Evolutionary conservation across 2,329 filamentous ascomycete genomes (phyloP), one percentile per base, ranked within the genome.

Genomic region (Exophiala spinifera): DNA sequence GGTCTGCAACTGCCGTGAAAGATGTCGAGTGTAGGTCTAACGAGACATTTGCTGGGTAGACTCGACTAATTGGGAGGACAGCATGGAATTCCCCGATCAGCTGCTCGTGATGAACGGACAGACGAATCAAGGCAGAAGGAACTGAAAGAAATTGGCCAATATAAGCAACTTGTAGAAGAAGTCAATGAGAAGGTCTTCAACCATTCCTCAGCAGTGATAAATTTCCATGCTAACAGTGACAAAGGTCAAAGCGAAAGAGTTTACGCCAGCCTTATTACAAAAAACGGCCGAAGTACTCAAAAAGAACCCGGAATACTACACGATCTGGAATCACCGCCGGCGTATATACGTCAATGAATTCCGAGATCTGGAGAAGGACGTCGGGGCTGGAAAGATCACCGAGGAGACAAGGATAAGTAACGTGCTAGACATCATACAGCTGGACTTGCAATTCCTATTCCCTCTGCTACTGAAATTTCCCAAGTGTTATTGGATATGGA

Each of bases 401-500:
- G 64, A 66, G 15, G 67, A 49, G 14, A 53, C 48, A 47, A 65
- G 20, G 57, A 63, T 37, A 64, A 71, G 59, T 64, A 70, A 57
- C 40, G 68, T 74, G 25, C 69, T 76, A 39, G 74, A 83, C 2
- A 67, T 86, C 28, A 79, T 97, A 57, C 80, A 82, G 44, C 76
- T 81, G 51, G 94, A 99, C 69, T 78, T 99, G 31, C 75, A 76
- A 45, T 96, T 96, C 67, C 85, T 92, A 31, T 82, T 96, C 37
- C 89, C 89, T 0, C 79, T 99, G 17, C 81, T 99, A 46, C 80
- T 89, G 61, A 84, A 90, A 62, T 92, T 84, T 62, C 94, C 94
- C 5, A 99, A 99, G 71, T 97, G 94, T 78, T 99, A 99, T 75
- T 97, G 94, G 92, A 92, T 99, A 66, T 99, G 94, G 94, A 95